Evolutionary conservation across 352 stramenopile genomes (phyloP), one percentile per base, ranked within the genome.

Genomic region (Pythium myriotylum): DNA sequence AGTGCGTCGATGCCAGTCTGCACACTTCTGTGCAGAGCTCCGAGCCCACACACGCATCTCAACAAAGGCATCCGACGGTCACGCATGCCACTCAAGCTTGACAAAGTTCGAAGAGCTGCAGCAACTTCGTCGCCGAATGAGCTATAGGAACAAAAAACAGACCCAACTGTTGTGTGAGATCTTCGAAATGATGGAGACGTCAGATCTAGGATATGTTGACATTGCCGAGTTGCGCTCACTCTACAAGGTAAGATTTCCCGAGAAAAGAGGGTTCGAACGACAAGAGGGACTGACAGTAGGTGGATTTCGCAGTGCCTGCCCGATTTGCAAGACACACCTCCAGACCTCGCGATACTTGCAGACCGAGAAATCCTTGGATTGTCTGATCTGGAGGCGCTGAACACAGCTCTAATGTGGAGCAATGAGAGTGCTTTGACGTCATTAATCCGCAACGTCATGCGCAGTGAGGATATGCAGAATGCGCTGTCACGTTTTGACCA

Each of bases 191-290:
- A 84, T 89, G 76, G 83, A 92, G 54, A 61, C 73, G 0, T 50
- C 70, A 4, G 83, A 89, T 40, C 82, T 74, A 35, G 77, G 73
- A 3, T 83, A 85, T 55, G 75, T 89, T 16, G 83, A 89, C 4
- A 85, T 92, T 7, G 81, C 83, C 23, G 83, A 92, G 41, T 41
- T 92, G 12, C 77, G 83, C 0, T 92, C 81, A 12, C 63, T 91
- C 5, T 56, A 69, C 10, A 89, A 89, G 54, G 68, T 79, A 54
- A 37, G 48, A 19, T 0, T n/a, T 26, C 13, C n/a, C n/a, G n/a
- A n/a, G n/a, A n/a, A n/a, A n/a, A n/a, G n/a, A n/a, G n/a, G n/a
- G n/a, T n/a, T n/a, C n/a, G n/a, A n/a, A n/a, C n/a, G n/a, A 24
- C 4, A 6, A 1, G 37, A 35, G 10, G 29, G 5, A 35, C 29